Evolutionary conservation across 768 basidiomycete species (phyloP).

Genomic region (Filobasidium floriforme): DNA sequence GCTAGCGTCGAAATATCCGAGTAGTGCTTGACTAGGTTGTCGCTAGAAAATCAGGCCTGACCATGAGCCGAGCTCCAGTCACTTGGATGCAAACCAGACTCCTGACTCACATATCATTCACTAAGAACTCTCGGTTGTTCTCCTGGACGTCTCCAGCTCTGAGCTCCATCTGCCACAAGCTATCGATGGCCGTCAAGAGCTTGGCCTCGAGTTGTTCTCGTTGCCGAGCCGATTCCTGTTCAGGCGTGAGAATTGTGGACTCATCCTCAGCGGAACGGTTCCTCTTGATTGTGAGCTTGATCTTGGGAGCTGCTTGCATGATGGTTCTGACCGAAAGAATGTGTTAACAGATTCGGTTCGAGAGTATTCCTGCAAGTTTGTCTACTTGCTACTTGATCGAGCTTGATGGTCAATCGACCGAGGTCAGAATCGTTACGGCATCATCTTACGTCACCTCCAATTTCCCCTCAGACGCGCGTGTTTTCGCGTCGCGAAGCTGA

Average conservation of each 20-base stretch:
- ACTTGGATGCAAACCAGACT: not conserved
- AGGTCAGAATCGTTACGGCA: too few species aligned
- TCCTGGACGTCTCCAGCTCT: not conserved
- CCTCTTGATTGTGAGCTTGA: not conserved
- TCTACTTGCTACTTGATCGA: too few species aligned
- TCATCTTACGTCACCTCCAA: too few species aligned
- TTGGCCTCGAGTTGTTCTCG: not conserved
- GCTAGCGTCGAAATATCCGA: not conserved
- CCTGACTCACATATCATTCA: not conserved
- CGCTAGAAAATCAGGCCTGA: not conserved
- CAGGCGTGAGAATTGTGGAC: not conserved
- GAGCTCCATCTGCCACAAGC: conserved; percentile 4
- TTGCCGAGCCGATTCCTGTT: conserved; percentile 1
- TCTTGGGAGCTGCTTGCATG: not conserved
- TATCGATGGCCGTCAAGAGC: conserved; percentile 1
- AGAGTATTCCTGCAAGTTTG: too few species aligned
- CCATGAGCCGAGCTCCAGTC: not conserved
- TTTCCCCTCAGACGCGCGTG: too few species aligned
- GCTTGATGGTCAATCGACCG: too few species aligned
- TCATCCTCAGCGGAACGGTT: not conserved
- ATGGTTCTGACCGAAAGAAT: too few species aligned
- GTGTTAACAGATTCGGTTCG: too few species aligned
- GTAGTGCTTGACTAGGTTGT: not conserved
- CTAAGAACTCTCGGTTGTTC: not conserved
- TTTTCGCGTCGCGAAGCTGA: too few species aligned